Percentiles rank a stretch among this genome's conserved stretches.
These are phyloP conservation scores for Scheffersomyces segobiensis DNA, from an alignment of 1,139 yeast genomes.

Conservation along the genomic window DNA sequence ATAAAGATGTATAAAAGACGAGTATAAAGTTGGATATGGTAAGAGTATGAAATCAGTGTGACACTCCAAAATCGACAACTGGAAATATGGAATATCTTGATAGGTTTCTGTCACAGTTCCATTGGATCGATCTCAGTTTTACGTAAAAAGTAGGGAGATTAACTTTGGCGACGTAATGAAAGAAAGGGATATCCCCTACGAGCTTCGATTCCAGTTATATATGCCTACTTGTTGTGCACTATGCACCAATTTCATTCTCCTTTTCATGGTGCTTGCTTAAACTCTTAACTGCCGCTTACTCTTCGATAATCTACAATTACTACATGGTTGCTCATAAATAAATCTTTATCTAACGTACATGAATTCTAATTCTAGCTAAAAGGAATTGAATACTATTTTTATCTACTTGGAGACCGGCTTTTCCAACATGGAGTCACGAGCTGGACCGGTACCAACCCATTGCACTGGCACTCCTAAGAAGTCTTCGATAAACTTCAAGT, in stretches of 20 bases:
- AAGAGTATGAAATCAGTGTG: background rate
- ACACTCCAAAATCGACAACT: background rate
- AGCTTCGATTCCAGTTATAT: too few relatives aligned
- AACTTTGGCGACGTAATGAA: too few relatives aligned
- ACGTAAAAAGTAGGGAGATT: background rate
- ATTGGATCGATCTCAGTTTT: background rate
- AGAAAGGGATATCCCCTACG: too few relatives aligned
- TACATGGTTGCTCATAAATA: background rate
- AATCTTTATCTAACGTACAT: background rate
- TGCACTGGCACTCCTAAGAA: conserved; percentile 80
- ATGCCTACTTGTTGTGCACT: too few relatives aligned
- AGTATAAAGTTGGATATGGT: too few relatives aligned
- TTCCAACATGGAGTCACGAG: conserved; percentile 79
- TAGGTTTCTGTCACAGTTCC: background rate
- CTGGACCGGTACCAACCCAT: conserved; percentile 99
- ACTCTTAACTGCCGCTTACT: background rate
- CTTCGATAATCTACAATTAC: too few relatives aligned
- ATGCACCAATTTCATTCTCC: background rate
- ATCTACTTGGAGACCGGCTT: conserved; percentile 23
- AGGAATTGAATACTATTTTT: background rate
- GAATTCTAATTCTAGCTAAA: background rate
- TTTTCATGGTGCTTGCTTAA: too few relatives aligned
- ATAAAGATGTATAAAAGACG: too few relatives aligned
- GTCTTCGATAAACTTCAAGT: conserved; percentile 82
- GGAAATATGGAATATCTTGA: background rate